Evolutionary conservation across 306 rosid species (phyloP).

Genomic region (Herpetospermum pedunculosum): DNA sequence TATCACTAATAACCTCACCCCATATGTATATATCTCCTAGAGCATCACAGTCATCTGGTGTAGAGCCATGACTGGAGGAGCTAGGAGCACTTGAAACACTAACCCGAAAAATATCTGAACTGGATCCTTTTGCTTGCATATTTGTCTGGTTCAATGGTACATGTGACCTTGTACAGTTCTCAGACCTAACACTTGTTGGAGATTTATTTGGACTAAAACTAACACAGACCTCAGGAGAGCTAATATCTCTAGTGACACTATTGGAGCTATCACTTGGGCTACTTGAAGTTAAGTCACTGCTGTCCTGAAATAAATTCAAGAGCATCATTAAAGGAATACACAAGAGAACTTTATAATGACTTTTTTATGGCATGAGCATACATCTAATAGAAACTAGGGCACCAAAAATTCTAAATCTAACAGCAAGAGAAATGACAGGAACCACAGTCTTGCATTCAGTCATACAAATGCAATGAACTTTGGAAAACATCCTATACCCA

Average conservation of each 20-base stretch:
- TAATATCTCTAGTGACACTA: slow-evolving; percentile 48
- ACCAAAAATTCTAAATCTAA: neutral
- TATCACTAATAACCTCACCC: slow-evolving; percentile 88
- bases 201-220: slow-evolving; percentile 45
- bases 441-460: neutral
- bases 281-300: slow-evolving; percentile 67
- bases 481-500: neutral
- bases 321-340: slow-evolving; percentile 9
- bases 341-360: neutral
- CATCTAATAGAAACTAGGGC: too few species aligned
- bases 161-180: slow-evolving; percentile 67
- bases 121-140: slow-evolving; percentile 92
- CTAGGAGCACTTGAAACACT: slow-evolving; percentile 95
- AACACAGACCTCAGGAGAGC: slow-evolving; percentile 66
- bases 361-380: neutral
- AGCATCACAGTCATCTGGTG: slow-evolving; percentile 82
- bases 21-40: slow-evolving; percentile 91
- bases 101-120: slow-evolving; percentile 65
- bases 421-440: neutral
- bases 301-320: slow-evolving; percentile 57
- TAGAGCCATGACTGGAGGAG: slow-evolving; percentile 96
- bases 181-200: slow-evolving; percentile 40
- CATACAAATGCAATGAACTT: neutral
- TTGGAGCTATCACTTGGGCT: slow-evolving; percentile 75
- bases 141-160: slow-evolving; percentile 57